Percentiles rank a stretch among this genome's conserved stretches.
Conservation (phyloP, 2,329 filamentous ascomycete species). For the Helicocarpus griseus region DNA sequence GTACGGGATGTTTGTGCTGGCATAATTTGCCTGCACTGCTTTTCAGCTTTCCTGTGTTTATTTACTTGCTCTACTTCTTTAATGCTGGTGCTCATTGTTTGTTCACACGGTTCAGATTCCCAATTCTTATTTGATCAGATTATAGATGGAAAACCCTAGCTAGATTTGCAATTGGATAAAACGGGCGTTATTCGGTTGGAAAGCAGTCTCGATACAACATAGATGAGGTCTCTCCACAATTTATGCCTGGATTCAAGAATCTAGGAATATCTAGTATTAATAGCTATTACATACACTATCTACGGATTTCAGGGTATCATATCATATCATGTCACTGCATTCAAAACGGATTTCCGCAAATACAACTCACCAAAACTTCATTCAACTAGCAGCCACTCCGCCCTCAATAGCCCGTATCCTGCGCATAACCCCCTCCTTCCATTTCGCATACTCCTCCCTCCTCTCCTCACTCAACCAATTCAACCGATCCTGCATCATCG, state of each 20-base stretch:
- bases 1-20: too few species aligned
- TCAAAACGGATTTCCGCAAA: not conserved
- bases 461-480: constrained; percentile 39
- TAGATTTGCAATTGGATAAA: not conserved
- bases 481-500: constrained; percentile 42
- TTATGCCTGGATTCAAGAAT: too few species aligned
- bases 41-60: not conserved
- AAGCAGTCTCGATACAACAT: not conserved
- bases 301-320: too few species aligned
- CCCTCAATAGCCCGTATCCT: constrained; percentile 25
- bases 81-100: not conserved
- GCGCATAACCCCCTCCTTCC: constrained; percentile 34
- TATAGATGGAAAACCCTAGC: not conserved
- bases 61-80: not conserved
- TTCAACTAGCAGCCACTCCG: not conserved
- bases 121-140: not conserved
- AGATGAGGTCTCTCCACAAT: too few species aligned
- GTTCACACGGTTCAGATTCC: not conserved
- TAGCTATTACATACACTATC: too few species aligned
- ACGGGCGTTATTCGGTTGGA: not conserved
- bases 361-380: not conserved
- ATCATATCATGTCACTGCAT: not conserved
- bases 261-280: too few species aligned
- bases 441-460: constrained; percentile 31
- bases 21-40: too few species aligned